Evolutionary conservation across 768 basidiomycete genomes (phyloP), one percentile per base, ranked within the genome.

Genomic region (Termitomyces sp.): DNA sequence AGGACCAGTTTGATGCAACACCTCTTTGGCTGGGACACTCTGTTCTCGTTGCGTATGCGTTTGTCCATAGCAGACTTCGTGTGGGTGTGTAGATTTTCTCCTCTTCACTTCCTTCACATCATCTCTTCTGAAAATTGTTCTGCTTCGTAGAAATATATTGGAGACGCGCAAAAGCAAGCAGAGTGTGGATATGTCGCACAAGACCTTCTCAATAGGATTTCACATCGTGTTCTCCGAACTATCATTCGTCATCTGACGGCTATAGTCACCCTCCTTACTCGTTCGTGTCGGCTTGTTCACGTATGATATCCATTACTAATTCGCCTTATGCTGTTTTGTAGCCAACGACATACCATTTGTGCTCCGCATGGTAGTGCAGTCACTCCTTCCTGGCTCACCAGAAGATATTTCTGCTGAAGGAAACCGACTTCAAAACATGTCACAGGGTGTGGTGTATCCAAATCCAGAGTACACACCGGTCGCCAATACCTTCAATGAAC

Each of bases 321-420:
- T 26, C 43, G 9, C 28, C 6, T 6, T 7, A n/a, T 10, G 20
- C 30, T 16, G 28, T 38, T 51, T 54, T 58, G 28, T 64, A 91
- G 89, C 71, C 50, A 71, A 74, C 38, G 88, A 91, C 65, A 70
- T 85, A 50, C 83, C 84, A n/a, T 90, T 91, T 63, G 80, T 85
- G 13, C 70, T 81, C 36, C 80, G 88, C 26, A 73, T 87, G 59
- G 77, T 86, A 20, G 76, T 82, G 5, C 86, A 88, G 66, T 83
- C 85, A 1, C 70, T 79, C 7, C 75, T 87, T 16, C 79, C 80
- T 1, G 82, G 79, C 20, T 77, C 78, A 57, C 77, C 79, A 0
- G 57, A 65, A 4, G 75, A 82, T 64, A 69, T 79, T 20, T 64
- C 64, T 2, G 62, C 66, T 33, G 77, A 79, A 63, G 75, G 75